A percentile compares a stretch with the other conserved stretches of the same genome.
Conservation (phyloP, 192 early-diverging fungal genomes). For the Linnemannia exigua region DNA sequence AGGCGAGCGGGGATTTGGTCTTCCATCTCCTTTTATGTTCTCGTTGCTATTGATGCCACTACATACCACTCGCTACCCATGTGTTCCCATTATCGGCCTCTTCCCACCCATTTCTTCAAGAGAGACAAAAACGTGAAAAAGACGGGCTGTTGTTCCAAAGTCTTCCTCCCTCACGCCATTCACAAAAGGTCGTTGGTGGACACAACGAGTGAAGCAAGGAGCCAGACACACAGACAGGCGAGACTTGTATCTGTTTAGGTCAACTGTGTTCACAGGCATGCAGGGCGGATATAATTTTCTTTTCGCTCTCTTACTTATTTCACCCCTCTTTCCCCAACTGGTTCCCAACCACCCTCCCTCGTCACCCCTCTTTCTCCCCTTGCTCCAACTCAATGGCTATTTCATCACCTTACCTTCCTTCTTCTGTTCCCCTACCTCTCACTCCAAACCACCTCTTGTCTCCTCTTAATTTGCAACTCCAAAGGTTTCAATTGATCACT, state of each 20-base stretch:
- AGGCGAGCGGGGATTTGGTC: too few relatives aligned
- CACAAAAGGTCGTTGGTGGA: background rate
- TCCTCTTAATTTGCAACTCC: background rate
- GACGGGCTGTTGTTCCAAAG: background rate
- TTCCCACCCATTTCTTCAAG: background rate
- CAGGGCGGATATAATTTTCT: background rate
- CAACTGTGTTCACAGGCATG: background rate
- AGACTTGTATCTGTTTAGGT: background rate
- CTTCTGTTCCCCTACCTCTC: too few relatives aligned
- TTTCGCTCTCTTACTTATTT: background rate
- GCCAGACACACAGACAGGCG: background rate
- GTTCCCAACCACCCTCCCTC: background rate
- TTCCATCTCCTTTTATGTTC: too few relatives aligned
- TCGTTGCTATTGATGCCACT: too few relatives aligned
- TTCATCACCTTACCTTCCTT: background rate
- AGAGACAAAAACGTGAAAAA: background rate
- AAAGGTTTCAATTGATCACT: background rate
- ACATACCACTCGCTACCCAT: background rate
- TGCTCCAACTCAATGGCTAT: background rate
- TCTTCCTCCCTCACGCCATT: background rate
- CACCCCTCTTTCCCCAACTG: background rate
- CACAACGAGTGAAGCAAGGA: background rate
- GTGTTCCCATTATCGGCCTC: background rate
- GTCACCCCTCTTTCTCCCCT: background rate
- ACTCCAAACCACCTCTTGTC: background rate